Conservation (phyloP, 2,329 filamentous ascomycete species). For the Penicillium crustosum region DNA sequence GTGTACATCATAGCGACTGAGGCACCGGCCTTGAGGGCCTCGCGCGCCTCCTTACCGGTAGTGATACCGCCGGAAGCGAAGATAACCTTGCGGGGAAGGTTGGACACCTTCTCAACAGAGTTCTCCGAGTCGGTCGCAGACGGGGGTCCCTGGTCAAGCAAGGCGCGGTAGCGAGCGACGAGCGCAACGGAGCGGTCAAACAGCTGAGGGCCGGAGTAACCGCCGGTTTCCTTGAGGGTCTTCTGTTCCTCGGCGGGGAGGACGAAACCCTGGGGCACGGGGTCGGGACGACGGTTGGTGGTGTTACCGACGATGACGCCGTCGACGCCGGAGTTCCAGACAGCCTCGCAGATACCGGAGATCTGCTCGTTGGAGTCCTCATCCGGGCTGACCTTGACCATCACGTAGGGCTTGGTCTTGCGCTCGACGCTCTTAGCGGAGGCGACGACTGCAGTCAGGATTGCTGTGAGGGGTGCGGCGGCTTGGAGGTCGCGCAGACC, state of each 20-base stretch:
- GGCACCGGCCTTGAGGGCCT: conserved; percentile 83
- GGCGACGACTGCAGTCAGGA: conserved; percentile 78
- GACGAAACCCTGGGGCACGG: conserved; percentile 65
- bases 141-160: conserved; percentile 57
- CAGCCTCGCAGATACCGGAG: conserved; percentile 81
- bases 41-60: conserved; percentile 77
- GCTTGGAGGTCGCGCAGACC: conserved; percentile 85
- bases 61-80: conserved; percentile 94
- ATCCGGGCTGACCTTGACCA: conserved; percentile 98
- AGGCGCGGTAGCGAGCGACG: conserved; percentile 73
- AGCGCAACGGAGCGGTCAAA: conserved; percentile 77
- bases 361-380: conserved; percentile 85
- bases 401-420: conserved; percentile 74
- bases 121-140: conserved; percentile 23
- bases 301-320: conserved; percentile 98
- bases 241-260: conserved; percentile 66
- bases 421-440: conserved; percentile 70
- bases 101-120: conserved; percentile 16
- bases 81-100: conserved; percentile 65
- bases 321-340: conserved; percentile 81
- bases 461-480: conserved; percentile 74
- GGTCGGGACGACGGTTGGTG: conserved; percentile 74
- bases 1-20: conserved; percentile 93
- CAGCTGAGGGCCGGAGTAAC: conserved; percentile 87
- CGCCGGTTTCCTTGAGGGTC: conserved; percentile 73